A percentile compares a stretch with the other conserved stretches of the same genome.
Conservation (phyloP, 352 stramenopile species). For the Phytophthora colocasiae region DNA sequence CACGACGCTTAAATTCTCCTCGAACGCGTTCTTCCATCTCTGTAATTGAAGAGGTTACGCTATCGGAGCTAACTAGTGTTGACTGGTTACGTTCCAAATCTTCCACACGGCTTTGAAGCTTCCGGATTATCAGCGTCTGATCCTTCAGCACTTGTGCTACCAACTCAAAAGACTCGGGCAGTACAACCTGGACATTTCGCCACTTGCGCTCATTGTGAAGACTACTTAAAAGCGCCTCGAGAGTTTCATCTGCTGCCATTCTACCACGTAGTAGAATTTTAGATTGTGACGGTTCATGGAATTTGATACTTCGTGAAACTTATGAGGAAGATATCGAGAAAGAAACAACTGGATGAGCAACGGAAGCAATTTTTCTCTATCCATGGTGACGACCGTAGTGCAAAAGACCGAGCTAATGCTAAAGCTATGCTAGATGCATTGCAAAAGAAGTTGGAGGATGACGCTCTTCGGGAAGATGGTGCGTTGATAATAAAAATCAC, state of each 20-base stretch:
- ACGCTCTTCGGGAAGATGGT: constrained; percentile 68
- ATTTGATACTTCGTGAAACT: not conserved
- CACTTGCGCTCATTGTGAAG: constrained; percentile 60
- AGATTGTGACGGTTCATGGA: constrained; percentile 20
- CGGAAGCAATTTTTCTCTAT: constrained; percentile 52
- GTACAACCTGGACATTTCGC: constrained; percentile 67
- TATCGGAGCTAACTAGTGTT: not conserved
- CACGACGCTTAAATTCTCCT: constrained; percentile 13
- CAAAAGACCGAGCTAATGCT: constrained; percentile 44
- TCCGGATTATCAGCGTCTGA: constrained; percentile 42
- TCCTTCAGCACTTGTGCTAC: constrained; percentile 46
- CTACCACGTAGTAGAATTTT: not conserved
- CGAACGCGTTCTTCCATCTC: constrained; percentile 23
- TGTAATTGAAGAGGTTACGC: not conserved
- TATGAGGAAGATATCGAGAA: constrained; percentile 58
- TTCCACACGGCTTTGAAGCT: constrained; percentile 27
- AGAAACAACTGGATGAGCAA: constrained; percentile 57
- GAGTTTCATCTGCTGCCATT: not conserved
- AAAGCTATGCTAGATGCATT: constrained; percentile 62
- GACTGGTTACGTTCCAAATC: constrained; percentile 18
- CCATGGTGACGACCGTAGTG: constrained; percentile 50
- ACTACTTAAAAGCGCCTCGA: constrained; percentile 23
- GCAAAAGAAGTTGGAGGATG: constrained; percentile 67
- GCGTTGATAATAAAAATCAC: not conserved
- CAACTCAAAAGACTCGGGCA: constrained; percentile 49